Evolutionary conservation across 345 rosid genomes (phyloP).

Genomic region (Aquilaria malaccensis): DNA sequence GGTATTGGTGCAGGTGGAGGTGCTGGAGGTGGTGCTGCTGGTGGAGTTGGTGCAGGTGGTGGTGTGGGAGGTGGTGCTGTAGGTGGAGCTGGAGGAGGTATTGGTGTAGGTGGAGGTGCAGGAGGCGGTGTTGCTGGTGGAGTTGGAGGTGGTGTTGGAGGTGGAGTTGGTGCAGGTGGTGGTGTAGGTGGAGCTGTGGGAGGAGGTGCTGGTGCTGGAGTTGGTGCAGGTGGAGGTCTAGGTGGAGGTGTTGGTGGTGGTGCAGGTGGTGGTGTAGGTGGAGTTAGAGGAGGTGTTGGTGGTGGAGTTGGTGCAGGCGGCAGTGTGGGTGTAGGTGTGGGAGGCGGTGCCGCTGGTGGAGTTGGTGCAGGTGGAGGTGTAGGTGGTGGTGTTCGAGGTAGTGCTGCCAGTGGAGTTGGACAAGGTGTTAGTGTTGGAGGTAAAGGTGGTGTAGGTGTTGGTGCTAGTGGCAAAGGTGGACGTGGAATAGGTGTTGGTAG

Average conservation of each 20-base stretch:
- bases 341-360: background rate
- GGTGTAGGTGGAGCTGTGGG: slow-evolving; percentile 3
- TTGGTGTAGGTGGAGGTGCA: background rate
- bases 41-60: slow-evolving; percentile 13
- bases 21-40: slow-evolving; percentile 9
- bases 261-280: background rate
- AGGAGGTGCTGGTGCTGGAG: slow-evolving; percentile 9
- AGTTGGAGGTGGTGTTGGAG: slow-evolving; percentile 11
- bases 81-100: slow-evolving; percentile 8
- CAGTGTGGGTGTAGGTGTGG: background rate
- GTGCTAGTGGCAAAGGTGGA: background rate
- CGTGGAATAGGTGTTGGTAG: background rate
- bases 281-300: background rate
- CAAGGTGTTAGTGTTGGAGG: background rate
- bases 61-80: slow-evolving; percentile 13
- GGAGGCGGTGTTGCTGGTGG: slow-evolving; percentile 14
- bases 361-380: background rate
- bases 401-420: background rate
- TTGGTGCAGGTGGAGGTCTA: slow-evolving; percentile 1
- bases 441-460: background rate
- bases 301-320: slow-evolving; percentile 3
- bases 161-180: background rate
- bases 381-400: background rate
- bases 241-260: background rate
- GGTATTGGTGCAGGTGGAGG: slow-evolving; percentile 11